Evolutionary conservation across 371 early-diverging fungal species (phyloP).

Genomic region (Mucor saturninus): DNA sequence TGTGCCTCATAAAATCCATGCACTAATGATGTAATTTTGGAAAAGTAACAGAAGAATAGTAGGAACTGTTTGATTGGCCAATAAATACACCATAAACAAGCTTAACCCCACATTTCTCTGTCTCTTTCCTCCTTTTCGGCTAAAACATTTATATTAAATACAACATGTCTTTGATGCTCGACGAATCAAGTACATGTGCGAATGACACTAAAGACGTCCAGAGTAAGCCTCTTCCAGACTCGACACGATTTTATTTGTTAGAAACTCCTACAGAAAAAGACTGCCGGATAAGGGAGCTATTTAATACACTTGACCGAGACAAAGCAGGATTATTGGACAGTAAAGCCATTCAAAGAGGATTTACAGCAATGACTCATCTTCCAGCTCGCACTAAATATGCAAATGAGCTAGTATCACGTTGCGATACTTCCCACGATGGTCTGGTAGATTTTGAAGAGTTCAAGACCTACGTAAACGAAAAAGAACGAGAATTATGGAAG

Average conservation of each 20-base stretch:
- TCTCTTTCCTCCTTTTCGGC: no score
- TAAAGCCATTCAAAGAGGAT: constrained; percentile 45
- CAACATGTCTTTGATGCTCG: neutral
- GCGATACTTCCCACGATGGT: constrained; percentile 62
- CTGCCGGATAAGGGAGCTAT: constrained; percentile 45
- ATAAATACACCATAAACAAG: no score
- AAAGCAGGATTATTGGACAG: constrained; percentile 40
- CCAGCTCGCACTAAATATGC: constrained; percentile 50
- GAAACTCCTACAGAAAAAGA: constrained; percentile 48
- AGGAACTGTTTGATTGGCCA: no score
- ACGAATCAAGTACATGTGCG: neutral
- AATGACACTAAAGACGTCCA: neutral
- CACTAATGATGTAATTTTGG: no score
- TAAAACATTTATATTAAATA: no score
- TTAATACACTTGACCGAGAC: constrained; percentile 45
- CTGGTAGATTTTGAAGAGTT: constrained; percentile 67
- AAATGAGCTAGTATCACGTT: constrained; percentile 55
- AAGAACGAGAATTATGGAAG: constrained; percentile 65
- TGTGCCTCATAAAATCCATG: no score
- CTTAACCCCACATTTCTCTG: no score
- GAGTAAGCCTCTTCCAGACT: constrained; percentile 14
- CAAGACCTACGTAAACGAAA: constrained; percentile 62
- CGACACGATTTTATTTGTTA: constrained; percentile 40
- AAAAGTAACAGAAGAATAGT: no score
- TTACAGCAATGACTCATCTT: constrained; percentile 47